A percentile compares a stretch with the other conserved stretches of the same genome.
Conservation (phyloP, 2,329 filamentous ascomycete genomes). For the Pochonia chlamydosporia region DNA sequence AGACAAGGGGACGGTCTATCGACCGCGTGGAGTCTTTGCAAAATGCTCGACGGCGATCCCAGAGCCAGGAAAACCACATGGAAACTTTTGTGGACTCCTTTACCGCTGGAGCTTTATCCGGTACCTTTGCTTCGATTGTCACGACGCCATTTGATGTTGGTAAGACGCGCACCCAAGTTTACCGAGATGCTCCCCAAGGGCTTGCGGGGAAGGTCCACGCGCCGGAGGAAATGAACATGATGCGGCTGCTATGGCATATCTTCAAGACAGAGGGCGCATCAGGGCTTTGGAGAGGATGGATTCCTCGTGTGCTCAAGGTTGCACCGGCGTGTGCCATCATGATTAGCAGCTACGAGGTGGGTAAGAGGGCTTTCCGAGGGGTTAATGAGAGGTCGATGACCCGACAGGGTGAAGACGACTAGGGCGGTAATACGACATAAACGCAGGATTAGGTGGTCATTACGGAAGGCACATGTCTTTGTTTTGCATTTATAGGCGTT, state of each 20-base stretch:
- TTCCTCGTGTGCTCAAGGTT: conserved; percentile 86
- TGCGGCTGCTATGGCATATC: conserved; percentile 82
- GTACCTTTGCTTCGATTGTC: conserved; percentile 76
- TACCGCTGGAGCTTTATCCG: conserved; percentile 74
- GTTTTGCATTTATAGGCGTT: conserved; percentile 5
- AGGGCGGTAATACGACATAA: background rate
- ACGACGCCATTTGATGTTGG: conserved; percentile 97
- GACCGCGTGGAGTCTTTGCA: conserved; percentile 30
- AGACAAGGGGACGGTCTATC: conserved; percentile 35
- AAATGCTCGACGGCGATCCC: conserved; percentile 46
- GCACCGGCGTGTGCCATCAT: conserved; percentile 97
- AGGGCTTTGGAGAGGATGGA: conserved; percentile 88
- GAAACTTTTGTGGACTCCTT: conserved; percentile 87
- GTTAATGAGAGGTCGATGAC: conserved; percentile 53
- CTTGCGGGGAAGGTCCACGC: conserved; percentile 30
- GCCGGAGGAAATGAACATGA: conserved; percentile 75
- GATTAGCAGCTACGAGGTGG: conserved; percentile 96
- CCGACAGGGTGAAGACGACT: conserved; percentile 3
- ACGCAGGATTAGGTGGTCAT: background rate
- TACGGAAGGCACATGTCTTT: background rate
- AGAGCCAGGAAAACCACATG: conserved; percentile 63
- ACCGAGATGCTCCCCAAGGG: conserved; percentile 45
- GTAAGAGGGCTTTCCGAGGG: conserved; percentile 77
- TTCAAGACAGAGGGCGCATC: conserved; percentile 75
- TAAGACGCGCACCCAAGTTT: conserved; percentile 89